Base-by-base conservation (phyloP, 257 asterid species). In the Cruciata laevipes region DNA sequence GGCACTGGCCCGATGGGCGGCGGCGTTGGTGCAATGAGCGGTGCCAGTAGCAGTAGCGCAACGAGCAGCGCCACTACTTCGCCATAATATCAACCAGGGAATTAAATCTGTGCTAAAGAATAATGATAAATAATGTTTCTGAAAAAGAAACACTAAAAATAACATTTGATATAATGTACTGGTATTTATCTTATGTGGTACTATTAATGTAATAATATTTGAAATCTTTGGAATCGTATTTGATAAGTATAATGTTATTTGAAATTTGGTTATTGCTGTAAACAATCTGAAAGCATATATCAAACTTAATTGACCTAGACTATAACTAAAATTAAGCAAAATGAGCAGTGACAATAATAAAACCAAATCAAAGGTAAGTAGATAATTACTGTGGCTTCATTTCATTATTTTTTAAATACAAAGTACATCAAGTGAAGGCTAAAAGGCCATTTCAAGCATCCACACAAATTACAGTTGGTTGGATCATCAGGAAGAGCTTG, bases 401-500 rank as follows among this genome's bases (percentile, higher is more conserved):
- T 47, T 47, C 55, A 47, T 47, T 7, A 58, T 20, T 67, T 38
- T 72, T 1, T 57, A 12, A 72, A 57, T 40, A 66, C 76, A 72
- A 49, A 58, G 62, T 32, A 21, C 35, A 61, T 31, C 25, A 27
- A 42, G 11, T 7, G 2, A 51, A 4, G 23, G 49, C 47, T n/a
- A 58, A 49, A 42, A 37, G 16, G 31, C 10, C 10, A 7, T 5
- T 51, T 61, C 33, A 20, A 44, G 59, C 42, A 44, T 18, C 38
- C 55, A 32, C 2, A 42, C 57, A 66, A 32, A 60, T 17, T 42
- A 27, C 30, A 27, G 30, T 2, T 1, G 30, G 30, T 27, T 2
- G 30, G 30, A 27, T 27, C 30, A 27, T 83, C 67, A 70, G 31
- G 84, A 74, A 10, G 89, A 71, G 61, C 60, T 70, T 59, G 99